A percentile compares a stretch with the other conserved stretches of the same genome.
These are phyloP conservation scores for Buxus sempervirens DNA, from an alignment of 164 flowering plant species.

Conservation along the genomic window DNA sequence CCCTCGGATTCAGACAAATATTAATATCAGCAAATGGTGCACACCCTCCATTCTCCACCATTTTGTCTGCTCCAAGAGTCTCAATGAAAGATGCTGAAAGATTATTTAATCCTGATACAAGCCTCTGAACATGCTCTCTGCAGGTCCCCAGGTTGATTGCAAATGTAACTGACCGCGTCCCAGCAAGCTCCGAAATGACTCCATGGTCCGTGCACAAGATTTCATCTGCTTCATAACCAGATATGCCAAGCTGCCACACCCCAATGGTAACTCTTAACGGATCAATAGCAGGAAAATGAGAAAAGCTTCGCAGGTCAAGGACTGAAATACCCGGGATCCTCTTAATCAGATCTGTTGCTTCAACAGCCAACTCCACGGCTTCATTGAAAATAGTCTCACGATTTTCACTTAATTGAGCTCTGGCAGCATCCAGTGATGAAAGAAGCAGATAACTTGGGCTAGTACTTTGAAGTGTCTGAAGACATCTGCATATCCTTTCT, in stretches of 20 bases:
- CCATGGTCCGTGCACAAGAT: constrained; percentile 18
- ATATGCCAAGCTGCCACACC: constrained; percentile 29
- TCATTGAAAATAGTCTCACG: constrained; percentile 25
- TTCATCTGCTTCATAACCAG: constrained; percentile 42
- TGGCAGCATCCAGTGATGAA: constrained; percentile 42
- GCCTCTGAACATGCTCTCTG: constrained; percentile 29
- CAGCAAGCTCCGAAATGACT: constrained; percentile 35
- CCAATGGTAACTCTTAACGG: constrained; percentile 36
- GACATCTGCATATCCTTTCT: constrained; percentile 32
- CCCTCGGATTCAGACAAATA: background rate
- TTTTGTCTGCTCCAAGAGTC: background rate
- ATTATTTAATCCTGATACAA: constrained; percentile 22
- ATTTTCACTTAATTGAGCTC: constrained; percentile 32
- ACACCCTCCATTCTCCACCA: background rate
- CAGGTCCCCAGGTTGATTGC: constrained; percentile 36
- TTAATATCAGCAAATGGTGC: background rate
- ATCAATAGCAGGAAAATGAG: constrained; percentile 14
- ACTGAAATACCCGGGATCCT: background rate
- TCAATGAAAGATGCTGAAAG: constrained; percentile 6
- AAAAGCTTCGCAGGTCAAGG: background rate
- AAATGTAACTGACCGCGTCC: constrained; percentile 26
- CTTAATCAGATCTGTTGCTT: constrained; percentile 10
- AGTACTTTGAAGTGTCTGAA: constrained; percentile 38
- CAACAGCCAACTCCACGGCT: constrained; percentile 25
- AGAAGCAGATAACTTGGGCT: constrained; percentile 42